Conservation (phyloP, 495 filamentous ascomycete genomes). For the Umbilicaria muhlenbergii region DNA sequence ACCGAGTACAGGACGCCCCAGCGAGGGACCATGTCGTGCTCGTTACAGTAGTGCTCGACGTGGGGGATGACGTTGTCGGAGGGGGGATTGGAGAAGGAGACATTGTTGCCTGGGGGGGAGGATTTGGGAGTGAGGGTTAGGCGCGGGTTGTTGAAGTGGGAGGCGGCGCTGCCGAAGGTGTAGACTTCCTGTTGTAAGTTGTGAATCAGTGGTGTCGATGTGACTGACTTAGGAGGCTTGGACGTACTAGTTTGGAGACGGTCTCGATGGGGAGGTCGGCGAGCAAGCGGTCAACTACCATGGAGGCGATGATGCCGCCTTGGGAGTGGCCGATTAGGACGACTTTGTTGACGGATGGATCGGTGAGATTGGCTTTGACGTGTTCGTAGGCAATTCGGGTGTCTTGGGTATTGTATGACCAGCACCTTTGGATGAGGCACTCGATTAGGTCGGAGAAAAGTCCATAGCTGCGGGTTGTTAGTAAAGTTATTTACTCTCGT, state of each 20-base stretch:
- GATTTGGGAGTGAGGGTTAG: conserved; percentile 10
- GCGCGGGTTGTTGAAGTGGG: conserved; percentile 77
- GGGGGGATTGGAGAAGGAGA: background rate
- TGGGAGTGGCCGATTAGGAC: conserved; percentile 71
- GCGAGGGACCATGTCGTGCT: conserved; percentile 55
- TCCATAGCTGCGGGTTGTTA: conserved; percentile 25
- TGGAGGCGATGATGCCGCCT: conserved; percentile 59
- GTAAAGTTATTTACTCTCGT: background rate
- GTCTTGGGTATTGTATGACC: conserved; percentile 56
- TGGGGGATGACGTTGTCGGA: conserved; percentile 39
- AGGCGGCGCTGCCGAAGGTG: conserved; percentile 73
- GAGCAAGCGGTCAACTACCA: conserved; percentile 67
- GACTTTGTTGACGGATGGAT: conserved; percentile 48
- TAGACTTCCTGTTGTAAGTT: conserved; percentile 43
- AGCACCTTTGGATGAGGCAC: conserved; percentile 62
- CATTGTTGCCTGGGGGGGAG: conserved; percentile 2
- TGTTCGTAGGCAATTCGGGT: conserved; percentile 36
- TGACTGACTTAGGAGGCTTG: background rate
- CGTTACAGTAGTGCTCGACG: conserved; percentile 78
- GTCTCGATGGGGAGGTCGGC: conserved; percentile 55
- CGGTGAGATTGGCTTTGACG: conserved; percentile 43
- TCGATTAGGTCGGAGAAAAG: conserved; percentile 61
- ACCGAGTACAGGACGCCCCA: conserved; percentile 63
- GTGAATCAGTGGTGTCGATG: background rate
- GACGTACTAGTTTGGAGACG: conserved; percentile 36